These are phyloP conservation scores for Xylaria curta DNA, from an alignment of 495 filamentous ascomycete species.

Conservation along the genomic window DNA sequence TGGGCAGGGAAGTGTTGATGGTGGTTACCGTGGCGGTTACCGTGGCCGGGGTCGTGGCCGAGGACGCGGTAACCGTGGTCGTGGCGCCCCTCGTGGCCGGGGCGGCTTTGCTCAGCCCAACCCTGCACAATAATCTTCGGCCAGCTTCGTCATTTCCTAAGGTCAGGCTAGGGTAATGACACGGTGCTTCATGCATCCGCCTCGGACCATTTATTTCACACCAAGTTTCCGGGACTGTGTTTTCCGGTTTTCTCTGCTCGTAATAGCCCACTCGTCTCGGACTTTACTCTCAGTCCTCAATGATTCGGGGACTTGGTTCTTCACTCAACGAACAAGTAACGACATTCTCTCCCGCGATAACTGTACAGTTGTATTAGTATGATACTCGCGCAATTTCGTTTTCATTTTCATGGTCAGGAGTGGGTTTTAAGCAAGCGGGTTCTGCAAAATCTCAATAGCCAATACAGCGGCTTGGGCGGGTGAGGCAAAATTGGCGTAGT, in stretches of 20 bases:
- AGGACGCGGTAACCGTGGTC: constrained; percentile 55
- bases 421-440: constrained; percentile 36
- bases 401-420: constrained; percentile 37
- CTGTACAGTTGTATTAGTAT: constrained; percentile 35
- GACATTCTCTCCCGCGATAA: constrained; percentile 19
- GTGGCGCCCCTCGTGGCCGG: constrained; percentile 54
- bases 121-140: constrained; percentile 8
- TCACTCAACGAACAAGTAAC: neutral
- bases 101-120: constrained; percentile 38
- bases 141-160: neutral
- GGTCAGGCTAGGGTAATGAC: neutral
- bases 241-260: neutral
- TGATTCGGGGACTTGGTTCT: neutral
- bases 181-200: neutral
- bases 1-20: constrained; percentile 95
- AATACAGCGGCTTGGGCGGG: constrained; percentile 32
- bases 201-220: neutral
- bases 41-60: constrained; percentile 71
- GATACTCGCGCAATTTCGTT: constrained; percentile 34
- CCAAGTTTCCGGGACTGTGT: neutral
- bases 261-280: neutral
- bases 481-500: constrained; percentile 42
- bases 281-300: neutral
- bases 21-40: constrained; percentile 76
- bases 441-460: constrained; percentile 35